phyloP scores from a whole-genome alignment of 805 yeast genomes.

The Ogataea minuta region DNA sequence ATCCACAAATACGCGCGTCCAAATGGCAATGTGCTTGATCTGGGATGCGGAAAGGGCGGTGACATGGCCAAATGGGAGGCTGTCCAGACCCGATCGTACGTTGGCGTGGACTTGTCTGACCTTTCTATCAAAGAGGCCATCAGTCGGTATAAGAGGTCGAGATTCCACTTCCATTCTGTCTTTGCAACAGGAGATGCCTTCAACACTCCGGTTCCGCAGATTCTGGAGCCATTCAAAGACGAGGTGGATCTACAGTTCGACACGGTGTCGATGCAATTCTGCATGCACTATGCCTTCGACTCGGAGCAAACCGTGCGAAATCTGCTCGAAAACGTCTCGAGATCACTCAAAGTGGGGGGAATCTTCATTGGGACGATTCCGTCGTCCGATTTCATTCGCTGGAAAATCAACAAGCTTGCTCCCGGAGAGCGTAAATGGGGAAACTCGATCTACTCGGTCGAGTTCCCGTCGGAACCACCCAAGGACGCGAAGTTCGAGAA shows the following conservation, averaged over 20 bases:
- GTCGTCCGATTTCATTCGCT: conserved; percentile 77
- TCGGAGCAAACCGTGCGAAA: conserved; percentile 75
- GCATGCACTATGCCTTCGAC: conserved; percentile 93
- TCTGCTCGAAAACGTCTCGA: conserved; percentile 70
- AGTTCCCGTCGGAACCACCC: conserved; percentile 80
- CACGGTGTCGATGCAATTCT: conserved; percentile 85
- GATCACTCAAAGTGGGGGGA: conserved; percentile 79
- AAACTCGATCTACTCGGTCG: conserved; percentile 76
- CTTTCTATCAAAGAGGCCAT: conserved; percentile 83
- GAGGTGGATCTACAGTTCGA: conserved; percentile 80
- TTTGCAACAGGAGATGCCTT: conserved; percentile 94
- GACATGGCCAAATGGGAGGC: conserved; percentile 87
- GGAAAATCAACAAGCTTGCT: conserved; percentile 54
- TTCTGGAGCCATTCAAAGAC: conserved; percentile 60
- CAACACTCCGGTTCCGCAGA: conserved; percentile 62
- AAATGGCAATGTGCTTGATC: conserved; percentile 65
- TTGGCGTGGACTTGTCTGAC: conserved; percentile 92
- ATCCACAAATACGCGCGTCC: conserved; percentile 64
- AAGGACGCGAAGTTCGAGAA: conserved; percentile 66
- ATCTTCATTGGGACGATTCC: conserved; percentile 93
- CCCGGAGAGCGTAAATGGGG: conserved; percentile 71
- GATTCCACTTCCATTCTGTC: conserved; percentile 48
- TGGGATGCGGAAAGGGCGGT: conserved; percentile 99
- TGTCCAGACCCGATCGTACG: conserved; percentile 68
- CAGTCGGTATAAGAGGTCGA: conserved; percentile 60